Conservation (phyloP, 208 protist species). For the Crithidia thermophila region DNA sequence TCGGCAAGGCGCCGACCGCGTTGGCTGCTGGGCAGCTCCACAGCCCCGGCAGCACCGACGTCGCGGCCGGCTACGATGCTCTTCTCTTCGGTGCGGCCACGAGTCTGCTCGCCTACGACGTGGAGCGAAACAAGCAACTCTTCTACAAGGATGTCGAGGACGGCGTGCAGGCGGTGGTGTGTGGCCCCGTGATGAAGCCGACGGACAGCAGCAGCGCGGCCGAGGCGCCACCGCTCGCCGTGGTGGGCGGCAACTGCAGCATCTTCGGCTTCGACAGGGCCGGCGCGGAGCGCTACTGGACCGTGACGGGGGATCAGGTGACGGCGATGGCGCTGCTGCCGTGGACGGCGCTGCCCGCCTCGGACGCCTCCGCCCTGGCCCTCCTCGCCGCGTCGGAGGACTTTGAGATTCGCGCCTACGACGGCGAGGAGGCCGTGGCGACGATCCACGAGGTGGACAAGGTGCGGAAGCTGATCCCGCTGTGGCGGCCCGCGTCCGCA, state of each 20-base stretch:
- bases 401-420: slow-evolving; percentile 92
- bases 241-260: slow-evolving; percentile 96
- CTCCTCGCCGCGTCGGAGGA: slow-evolving; percentile 95
- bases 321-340: slow-evolving; percentile 83
- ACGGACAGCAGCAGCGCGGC: neutral
- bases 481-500: slow-evolving; percentile 3
- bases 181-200: slow-evolving; percentile 57
- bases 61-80: slow-evolving; percentile 55
- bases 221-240: slow-evolving; percentile 44
- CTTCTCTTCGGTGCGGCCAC: slow-evolving; percentile 91
- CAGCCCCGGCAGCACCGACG: slow-evolving; percentile 6
- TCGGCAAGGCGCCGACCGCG: slow-evolving; percentile 87
- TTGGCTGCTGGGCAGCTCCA: slow-evolving; percentile 67
- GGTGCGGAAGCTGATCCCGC: slow-evolving; percentile 65
- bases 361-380: slow-evolving; percentile 19
- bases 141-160: slow-evolving; percentile 95
- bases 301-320: slow-evolving; percentile 95
- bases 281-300: slow-evolving; percentile 94
- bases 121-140: slow-evolving; percentile 90
- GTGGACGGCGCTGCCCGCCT: slow-evolving; percentile 25
- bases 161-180: slow-evolving; percentile 85
- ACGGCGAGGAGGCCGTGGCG: slow-evolving; percentile 84
- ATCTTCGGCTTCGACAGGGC: slow-evolving; percentile 92
- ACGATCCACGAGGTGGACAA: slow-evolving; percentile 85
- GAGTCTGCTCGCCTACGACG: slow-evolving; percentile 92